These are phyloP conservation scores for Blastocystis sp. DNA, from an alignment of 352 stramenopile species.

Conservation along the genomic window DNA sequence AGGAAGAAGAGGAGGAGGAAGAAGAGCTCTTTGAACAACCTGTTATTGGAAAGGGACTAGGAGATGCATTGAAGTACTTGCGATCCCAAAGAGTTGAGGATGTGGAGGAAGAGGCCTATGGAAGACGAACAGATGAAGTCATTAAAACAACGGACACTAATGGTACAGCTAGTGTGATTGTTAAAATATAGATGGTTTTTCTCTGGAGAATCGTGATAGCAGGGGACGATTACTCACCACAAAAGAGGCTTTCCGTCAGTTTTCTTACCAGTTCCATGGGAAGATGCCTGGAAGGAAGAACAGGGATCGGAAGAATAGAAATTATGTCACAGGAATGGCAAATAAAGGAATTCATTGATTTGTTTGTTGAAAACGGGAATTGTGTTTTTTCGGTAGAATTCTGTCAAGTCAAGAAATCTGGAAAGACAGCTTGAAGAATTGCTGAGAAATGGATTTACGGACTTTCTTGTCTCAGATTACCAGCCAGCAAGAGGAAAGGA, in stretches of 20 bases:
- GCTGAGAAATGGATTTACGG: constrained; percentile 56
- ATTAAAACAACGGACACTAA: not conserved
- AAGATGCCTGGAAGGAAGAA: constrained; percentile 55
- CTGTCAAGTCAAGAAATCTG: not conserved
- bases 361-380: constrained; percentile 45
- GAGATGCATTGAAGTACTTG: not conserved
- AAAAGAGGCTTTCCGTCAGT: constrained; percentile 52
- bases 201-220: constrained; percentile 46
- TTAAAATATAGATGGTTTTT: constrained; percentile 31
- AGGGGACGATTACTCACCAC: constrained; percentile 16
- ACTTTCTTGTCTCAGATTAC: not conserved
- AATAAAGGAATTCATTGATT: constrained; percentile 37
- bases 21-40: not conserved
- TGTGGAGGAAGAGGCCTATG: constrained; percentile 42
- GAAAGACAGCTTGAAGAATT: not conserved
- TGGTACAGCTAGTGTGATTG: not conserved
- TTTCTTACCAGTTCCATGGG: constrained; percentile 57
- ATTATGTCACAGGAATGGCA: constrained; percentile 33
- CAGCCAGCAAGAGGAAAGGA: not conserved
- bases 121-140: not conserved
- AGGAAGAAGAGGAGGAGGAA: not conserved
- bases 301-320: constrained; percentile 14
- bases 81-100: constrained; percentile 1
- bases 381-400: not conserved
- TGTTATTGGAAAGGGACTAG: not conserved